Evolutionary conservation across 225 moss, liverwort and hornwort species (phyloP).

Genomic region (Rhytidiadelphus loreus): DNA sequence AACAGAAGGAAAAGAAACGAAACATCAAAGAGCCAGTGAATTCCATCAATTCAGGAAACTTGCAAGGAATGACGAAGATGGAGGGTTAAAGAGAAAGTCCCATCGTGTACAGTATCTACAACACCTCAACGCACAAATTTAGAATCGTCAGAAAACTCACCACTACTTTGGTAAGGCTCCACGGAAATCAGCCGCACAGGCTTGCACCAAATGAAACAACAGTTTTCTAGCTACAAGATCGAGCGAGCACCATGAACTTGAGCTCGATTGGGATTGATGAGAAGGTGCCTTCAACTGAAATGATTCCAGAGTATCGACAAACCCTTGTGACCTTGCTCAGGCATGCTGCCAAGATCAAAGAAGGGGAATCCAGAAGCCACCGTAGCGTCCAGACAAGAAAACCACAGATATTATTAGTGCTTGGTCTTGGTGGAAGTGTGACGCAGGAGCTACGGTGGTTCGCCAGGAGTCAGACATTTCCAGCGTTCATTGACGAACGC

Average conservation of each 20-base stretch:
- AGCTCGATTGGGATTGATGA: not conserved
- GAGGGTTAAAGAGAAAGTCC: not conserved
- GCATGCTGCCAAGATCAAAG: no score
- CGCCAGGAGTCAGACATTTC: no score
- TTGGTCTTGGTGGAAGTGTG: no score
- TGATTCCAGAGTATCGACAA: not conserved
- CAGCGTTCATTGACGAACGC: no score
- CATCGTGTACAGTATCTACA: not conserved
- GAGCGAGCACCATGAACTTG: not conserved
- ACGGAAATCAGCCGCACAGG: not conserved
- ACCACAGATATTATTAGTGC: no score
- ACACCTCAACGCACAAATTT: not conserved
- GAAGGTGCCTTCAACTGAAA: not conserved
- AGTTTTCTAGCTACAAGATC: not conserved
- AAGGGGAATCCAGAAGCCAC: no score
- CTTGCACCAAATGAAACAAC: not conserved
- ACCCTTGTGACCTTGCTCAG: no score
- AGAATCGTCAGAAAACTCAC: not conserved
- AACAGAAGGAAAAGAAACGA: not conserved
- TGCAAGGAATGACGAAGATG: not conserved
- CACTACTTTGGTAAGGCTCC: not conserved
- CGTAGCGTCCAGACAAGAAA: no score
- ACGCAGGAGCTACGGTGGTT: no score
- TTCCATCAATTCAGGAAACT: not conserved
- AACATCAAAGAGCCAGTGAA: not conserved